These are phyloP conservation scores for Cenchrus americanus DNA, from an alignment of 176 grass and related monocot species.

Conservation along the genomic window DNA sequence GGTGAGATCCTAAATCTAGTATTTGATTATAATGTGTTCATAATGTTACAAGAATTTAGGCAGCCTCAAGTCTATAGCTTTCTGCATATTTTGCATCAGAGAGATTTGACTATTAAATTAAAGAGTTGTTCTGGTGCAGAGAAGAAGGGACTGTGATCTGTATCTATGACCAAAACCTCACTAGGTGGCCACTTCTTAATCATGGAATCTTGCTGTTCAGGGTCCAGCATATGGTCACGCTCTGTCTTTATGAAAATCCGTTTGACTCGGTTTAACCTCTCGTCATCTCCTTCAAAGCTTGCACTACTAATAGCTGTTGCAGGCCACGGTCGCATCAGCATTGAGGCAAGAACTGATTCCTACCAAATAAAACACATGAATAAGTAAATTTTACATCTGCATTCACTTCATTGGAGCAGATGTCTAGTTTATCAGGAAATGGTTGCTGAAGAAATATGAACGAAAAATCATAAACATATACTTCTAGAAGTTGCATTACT, in stretches of 20 bases:
- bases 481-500: constrained; percentile 12
- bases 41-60: constrained; percentile 30
- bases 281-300: constrained; percentile 43
- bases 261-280: constrained; percentile 46
- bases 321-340: constrained; percentile 68
- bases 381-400: constrained; percentile 26
- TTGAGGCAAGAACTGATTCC: constrained; percentile 68
- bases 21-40: constrained; percentile 14
- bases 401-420: constrained; percentile 10
- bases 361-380: constrained; percentile 27
- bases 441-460: constrained; percentile 12
- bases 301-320: constrained; percentile 43
- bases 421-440: constrained; percentile 13
- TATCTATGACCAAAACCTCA: constrained; percentile 60
- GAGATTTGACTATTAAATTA: constrained; percentile 58
- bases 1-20: constrained; percentile 28
- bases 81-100: constrained; percentile 45
- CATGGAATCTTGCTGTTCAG: constrained; percentile 73
- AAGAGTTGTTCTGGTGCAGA: constrained; percentile 57
- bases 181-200: constrained; percentile 72
- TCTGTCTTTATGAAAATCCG: constrained; percentile 61
- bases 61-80: not conserved
- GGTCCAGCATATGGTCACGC: constrained; percentile 58
- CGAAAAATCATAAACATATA: not conserved
- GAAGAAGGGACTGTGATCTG: constrained; percentile 77